Evolutionary conservation across 2,329 filamentous ascomycete species (phyloP).

Genomic region (Cladosporium sp.): DNA sequence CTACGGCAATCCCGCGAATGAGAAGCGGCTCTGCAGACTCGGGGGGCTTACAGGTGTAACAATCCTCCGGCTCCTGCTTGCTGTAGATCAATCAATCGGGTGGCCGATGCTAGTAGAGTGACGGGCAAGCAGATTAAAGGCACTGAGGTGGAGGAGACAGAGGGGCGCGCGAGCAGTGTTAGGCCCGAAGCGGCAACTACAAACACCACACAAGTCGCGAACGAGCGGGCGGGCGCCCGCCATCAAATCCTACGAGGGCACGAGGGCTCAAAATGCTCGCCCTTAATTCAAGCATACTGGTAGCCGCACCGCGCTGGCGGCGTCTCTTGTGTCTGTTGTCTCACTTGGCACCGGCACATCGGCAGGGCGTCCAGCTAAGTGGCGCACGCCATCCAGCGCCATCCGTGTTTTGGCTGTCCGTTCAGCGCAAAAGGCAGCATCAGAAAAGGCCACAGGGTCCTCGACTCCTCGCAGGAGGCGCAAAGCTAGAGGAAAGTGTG

Average conservation of each 20-base stretch:
- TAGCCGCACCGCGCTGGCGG: conserved; percentile 8
- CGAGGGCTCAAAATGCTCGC: conserved; percentile 7
- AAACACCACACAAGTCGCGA: neutral
- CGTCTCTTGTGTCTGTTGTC: conserved; percentile 1
- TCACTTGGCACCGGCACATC: conserved; percentile 12
- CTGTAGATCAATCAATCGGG: conserved; percentile 10
- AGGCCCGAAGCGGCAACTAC: neutral
- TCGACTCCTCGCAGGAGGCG: conserved; percentile 2
- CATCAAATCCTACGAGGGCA: conserved; percentile 1
- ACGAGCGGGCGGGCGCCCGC: neutral
- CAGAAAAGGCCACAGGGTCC: conserved; percentile 1
- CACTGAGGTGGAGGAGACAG: conserved; percentile 16
- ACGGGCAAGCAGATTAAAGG: conserved; percentile 1
- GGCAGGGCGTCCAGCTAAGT: conserved; percentile 10
- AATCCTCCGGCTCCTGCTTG: conserved; percentile 17
- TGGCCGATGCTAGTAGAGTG: neutral
- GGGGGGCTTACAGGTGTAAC: neutral
- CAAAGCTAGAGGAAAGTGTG: conserved; percentile 7
- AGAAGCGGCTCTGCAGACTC: conserved; percentile 12
- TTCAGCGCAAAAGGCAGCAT: neutral
- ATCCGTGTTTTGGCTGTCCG: conserved; percentile 4
- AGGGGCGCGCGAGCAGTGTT: neutral
- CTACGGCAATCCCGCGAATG: conserved; percentile 9
- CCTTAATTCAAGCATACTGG: conserved; percentile 16
- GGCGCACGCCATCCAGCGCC: conserved; percentile 17